A percentile compares a stretch with the other conserved stretches of the same genome.
Conservation (phyloP, 169 alveolate genomes). For the Eimeria sp. region DNA sequence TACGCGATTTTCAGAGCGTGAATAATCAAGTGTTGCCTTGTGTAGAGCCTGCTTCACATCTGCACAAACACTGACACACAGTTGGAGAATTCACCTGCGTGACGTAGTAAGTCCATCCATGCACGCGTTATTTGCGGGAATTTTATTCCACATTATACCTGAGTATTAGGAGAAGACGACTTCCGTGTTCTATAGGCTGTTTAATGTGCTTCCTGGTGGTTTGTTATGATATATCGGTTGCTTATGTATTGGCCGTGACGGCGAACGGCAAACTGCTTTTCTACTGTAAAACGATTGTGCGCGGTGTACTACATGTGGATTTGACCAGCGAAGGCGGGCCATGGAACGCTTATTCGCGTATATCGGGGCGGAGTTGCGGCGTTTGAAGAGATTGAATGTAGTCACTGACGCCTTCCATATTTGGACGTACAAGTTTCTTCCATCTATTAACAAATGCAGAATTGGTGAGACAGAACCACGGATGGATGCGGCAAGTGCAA, state of each 20-base stretch:
- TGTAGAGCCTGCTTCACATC: neutral
- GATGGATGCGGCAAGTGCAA: neutral
- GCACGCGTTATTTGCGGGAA: too few relatives aligned
- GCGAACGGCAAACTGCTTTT: neutral
- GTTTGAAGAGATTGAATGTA: slow-evolving; percentile 74
- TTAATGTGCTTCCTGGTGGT: neutral
- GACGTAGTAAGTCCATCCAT: too few relatives aligned
- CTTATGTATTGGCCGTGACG: neutral
- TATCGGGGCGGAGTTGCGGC: slow-evolving; percentile 59
- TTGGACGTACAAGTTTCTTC: slow-evolving; percentile 55
- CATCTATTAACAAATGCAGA: slow-evolving; percentile 80
- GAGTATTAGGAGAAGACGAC: too few relatives aligned
- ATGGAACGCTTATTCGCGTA: slow-evolving; percentile 66
- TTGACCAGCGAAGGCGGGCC: slow-evolving; percentile 48
- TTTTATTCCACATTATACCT: too few relatives aligned
- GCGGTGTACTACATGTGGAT: neutral
- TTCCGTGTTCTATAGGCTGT: neutral
- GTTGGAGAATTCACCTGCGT: too few relatives aligned
- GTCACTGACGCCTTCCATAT: slow-evolving; percentile 82
- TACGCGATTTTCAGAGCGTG: neutral
- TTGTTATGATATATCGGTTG: neutral
- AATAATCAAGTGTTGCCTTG: neutral
- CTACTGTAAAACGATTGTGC: neutral
- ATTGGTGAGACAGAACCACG: slow-evolving; percentile 44
- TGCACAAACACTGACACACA: neutral